These are phyloP conservation scores for Hibiscus syriacus DNA, from an alignment of 345 rosid genomes.

Conservation along the genomic window DNA sequence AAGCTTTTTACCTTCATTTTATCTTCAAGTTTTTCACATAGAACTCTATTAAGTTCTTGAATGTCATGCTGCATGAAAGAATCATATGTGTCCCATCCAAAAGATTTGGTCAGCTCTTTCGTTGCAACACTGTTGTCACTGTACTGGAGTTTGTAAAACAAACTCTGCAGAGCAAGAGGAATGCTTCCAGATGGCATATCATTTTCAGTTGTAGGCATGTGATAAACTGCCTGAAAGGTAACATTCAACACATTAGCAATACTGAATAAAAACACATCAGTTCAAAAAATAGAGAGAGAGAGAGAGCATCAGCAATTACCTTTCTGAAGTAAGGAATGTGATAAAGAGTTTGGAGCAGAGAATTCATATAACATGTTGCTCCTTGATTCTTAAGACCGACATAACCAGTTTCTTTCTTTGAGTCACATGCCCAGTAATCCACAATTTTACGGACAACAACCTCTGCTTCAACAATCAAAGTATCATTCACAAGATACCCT, in stretches of 20 bases:
- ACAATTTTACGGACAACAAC: conserved; percentile 68
- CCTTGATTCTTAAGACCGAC: conserved; percentile 99
- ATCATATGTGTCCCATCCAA: too few relatives aligned
- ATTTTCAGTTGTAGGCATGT: too few relatives aligned
- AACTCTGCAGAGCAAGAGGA: too few relatives aligned
- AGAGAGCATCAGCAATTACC: conserved; percentile 31
- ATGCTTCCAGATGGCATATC: too few relatives aligned
- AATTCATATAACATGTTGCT: conserved; percentile 99
- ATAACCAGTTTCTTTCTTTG: conserved; percentile 91
- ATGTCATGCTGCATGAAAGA: too few relatives aligned
- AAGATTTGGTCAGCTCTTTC: too few relatives aligned
- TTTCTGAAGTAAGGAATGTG: conserved; percentile 95
- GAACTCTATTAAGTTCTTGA: too few relatives aligned
- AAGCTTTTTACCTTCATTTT: too few relatives aligned
- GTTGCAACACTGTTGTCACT: too few relatives aligned
- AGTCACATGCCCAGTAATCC: conserved; percentile 85
- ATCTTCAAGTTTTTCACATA: too few relatives aligned
- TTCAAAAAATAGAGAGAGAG: conserved; percentile 13
- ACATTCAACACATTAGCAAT: conserved; percentile 5
- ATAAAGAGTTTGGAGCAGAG: conserved; percentile 81
- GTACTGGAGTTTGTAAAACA: too few relatives aligned
- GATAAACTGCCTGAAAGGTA: too few relatives aligned
- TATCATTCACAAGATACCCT: conserved; percentile 78
- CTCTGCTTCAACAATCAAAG: conserved; percentile 81
- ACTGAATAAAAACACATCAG: conserved; percentile 1